Evolutionary conservation across 2,329 filamentous ascomycete species (phyloP), one percentile per base, ranked within the genome.

Genomic region (Pseudocercospora eumusae): DNA sequence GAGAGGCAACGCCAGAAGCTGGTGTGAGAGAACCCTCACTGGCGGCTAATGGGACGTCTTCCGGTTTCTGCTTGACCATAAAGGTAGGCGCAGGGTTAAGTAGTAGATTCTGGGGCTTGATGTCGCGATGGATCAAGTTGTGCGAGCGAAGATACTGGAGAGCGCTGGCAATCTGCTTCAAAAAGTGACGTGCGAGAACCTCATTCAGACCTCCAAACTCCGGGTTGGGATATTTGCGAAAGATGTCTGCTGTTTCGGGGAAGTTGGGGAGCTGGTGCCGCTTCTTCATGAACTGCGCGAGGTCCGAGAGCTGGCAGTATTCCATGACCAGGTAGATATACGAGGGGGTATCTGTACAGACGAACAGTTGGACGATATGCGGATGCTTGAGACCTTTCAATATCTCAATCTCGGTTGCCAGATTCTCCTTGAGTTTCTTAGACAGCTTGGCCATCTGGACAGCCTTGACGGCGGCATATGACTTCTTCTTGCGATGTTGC

Each of bases 291-390:
- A 99, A 98, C 58, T 93, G 83, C 10, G 95, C 96, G 62, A 99
- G 80, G 74, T 99, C 95, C 21, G 95, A 93, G 44, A 99, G 84
- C 74, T 96, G 92, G 79, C 95, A 98, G 78, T 96, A 98, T 79
- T 99, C 95, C 93, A 98, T 99, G 66, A 98, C 88, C 62, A 99
- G 85, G 78, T 99, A 95, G 78, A 98, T 97, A 73, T 96, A 91
- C 21, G 88, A 88, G 3, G 86, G 81, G 0, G 91, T 89, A 76
- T 98, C 93, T 76, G 93, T 85, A 80, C 93, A 97, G 78, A 96
- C 92, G 80, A 97, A 93, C 53, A 99, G 88, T 69, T 92, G 91
- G 68, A 98, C 95, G 70, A 99, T 97, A 75, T 99, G 95, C 27
- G 95, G 95, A 77, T 99, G 95, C 63, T 95, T 90, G 27, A 99